Evolutionary conservation across 495 filamentous ascomycete species (phyloP), one percentile per base, ranked within the genome.

Genomic region (Xylaria palmicola): DNA sequence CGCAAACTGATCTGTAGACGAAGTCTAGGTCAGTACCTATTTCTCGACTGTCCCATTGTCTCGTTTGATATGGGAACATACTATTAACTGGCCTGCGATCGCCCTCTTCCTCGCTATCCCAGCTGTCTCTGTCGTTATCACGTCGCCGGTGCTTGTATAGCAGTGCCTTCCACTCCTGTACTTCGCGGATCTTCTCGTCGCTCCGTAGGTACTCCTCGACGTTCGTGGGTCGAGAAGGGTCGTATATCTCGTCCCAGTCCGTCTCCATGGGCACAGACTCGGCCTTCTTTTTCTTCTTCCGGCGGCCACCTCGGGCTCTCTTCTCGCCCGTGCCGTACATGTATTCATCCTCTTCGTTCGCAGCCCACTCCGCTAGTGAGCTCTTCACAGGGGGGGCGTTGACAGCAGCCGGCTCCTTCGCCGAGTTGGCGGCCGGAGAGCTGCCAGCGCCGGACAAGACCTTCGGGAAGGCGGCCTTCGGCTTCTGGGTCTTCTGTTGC

Each of bases 211-310:
- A 97, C 71, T 96, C 90, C 47, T 92, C 87, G 59, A 93, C 92
- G 56, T 85, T 90, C 40, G 92, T 97, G 1, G 93, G 93, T 20
- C 88, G 75, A 2, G 88, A 81, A 0, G 91, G 90, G 66, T 97
- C 93, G 67, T 97, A 98, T 44, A 93, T 86, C 70, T 96, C 93
- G 68, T 96, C 90, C 93, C 93, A 97, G 68, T 96, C 87, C 41
- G 90, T 89, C 51, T 85, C 77, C 37, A 79, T 65, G 41, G 77
- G 82, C 6, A 81, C 72, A 39, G 84, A 78, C 24, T 90, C 86
- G 37, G 80, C 78, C 64, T 86, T 85, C 80, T 93, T 94, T 37
- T 61, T 61, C 50, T 61, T 86, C 77, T 93, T 93, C 60, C 85
- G 79, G 30, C 80, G 73, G n/a, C 91, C 90, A 40, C 91, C 91